Evolutionary conservation across 2,329 filamentous ascomycete species (phyloP).

Genomic region (Saccharata proteae): DNA sequence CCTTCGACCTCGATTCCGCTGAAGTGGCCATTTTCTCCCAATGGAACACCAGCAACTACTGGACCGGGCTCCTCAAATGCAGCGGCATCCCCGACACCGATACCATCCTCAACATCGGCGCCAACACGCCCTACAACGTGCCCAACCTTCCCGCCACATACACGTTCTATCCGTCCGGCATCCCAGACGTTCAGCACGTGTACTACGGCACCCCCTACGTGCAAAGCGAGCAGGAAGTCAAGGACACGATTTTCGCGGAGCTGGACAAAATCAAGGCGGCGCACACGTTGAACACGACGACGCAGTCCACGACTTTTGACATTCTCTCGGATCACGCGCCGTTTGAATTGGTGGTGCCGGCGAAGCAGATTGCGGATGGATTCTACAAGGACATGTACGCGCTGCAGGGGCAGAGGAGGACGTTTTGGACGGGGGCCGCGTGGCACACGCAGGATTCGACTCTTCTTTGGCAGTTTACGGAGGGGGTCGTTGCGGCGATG

Average conservation of each 20-base stretch:
- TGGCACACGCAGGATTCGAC: no score
- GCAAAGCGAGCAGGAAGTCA: conserved; percentile 11
- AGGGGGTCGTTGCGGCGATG: no score
- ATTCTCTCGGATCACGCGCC: conserved; percentile 17
- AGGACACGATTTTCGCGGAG: conserved; percentile 12
- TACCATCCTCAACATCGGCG: conserved; percentile 16
- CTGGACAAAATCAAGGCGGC: conserved; percentile 11
- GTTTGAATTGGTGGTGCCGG: conserved; percentile 12
- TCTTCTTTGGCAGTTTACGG: no score
- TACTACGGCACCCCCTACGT: conserved; percentile 12
- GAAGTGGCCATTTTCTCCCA: conserved; percentile 28
- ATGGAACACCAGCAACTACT: conserved; percentile 28
- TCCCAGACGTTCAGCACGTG: conserved; percentile 11
- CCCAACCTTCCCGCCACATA: conserved; percentile 22
- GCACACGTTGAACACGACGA: no score
- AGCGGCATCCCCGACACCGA: conserved; percentile 23
- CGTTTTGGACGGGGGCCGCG: no score
- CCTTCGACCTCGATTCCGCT: conserved; percentile 22
- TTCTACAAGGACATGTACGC: no score
- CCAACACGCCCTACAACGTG: conserved; percentile 16
- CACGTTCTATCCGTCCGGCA: conserved; percentile 11
- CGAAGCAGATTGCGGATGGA: no score
- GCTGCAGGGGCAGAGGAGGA: no score
- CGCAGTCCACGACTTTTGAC: neutral
- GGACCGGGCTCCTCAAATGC: conserved; percentile 25